Conservation (phyloP, 257 asterid genomes). For the Lycium barbarum region DNA sequence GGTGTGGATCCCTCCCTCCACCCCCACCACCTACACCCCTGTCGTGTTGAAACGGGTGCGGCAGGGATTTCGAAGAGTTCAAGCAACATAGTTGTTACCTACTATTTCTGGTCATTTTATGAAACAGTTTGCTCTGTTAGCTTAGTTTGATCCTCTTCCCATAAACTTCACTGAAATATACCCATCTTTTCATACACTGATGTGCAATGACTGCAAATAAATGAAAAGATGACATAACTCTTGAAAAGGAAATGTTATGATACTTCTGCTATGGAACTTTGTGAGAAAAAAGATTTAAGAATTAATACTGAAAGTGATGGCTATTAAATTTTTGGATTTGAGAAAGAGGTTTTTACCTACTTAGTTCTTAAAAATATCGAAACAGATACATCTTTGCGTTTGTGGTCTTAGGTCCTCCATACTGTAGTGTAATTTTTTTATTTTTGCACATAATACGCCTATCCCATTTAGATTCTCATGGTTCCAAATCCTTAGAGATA, state of each 20-base stretch:
- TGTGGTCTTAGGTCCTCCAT: background rate
- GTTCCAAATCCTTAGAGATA: constrained; percentile 7
- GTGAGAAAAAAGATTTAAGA: background rate
- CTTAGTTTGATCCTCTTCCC: background rate
- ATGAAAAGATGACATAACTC: background rate
- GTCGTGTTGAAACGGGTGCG: no score
- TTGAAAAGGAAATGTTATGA: background rate
- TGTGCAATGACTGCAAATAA: background rate
- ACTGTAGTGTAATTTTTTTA: background rate
- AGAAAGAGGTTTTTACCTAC: constrained; percentile 5
- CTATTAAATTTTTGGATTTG: background rate
- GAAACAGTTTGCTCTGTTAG: background rate
- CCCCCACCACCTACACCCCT: no score
- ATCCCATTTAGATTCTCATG: background rate
- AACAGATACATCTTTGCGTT: background rate
- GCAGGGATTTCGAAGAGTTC: no score
- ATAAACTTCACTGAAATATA: background rate
- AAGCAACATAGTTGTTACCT: background rate
- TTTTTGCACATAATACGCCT: background rate
- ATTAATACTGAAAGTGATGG: background rate
- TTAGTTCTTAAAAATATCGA: background rate
- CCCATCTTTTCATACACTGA: background rate
- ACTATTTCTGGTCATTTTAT: background rate
- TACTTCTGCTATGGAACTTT: background rate
- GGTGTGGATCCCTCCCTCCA: no score